A percentile compares a stretch with the other conserved stretches of the same genome.
phyloP scores from a whole-genome alignment of 1,284 basidiomycete genomes.

The Hymenochaete sp. region DNA sequence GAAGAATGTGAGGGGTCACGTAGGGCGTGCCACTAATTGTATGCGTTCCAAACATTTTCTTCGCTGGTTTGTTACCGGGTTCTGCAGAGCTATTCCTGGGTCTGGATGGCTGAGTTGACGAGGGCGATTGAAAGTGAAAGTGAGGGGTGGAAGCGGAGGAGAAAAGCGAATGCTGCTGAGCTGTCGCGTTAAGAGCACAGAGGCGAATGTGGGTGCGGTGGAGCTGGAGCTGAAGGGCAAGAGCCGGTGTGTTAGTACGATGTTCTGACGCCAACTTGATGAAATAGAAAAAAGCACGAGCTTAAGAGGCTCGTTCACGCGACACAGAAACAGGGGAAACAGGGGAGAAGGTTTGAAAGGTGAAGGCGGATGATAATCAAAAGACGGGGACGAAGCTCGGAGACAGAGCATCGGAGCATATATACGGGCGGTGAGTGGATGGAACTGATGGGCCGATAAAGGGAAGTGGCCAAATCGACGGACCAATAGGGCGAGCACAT shows the following conservation, averaged over 20 bases:
- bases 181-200: conserved; percentile 14
- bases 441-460: background rate
- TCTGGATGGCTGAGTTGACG: background rate
- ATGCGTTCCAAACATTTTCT: conserved; percentile 13
- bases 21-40: conserved; percentile 46
- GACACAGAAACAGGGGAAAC: background rate
- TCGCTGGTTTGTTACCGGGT: too few relatives aligned
- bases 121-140: background rate
- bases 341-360: background rate
- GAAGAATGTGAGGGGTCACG: conserved; percentile 77
- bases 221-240: conserved; percentile 15
- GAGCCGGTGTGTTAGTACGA: conserved; percentile 11
- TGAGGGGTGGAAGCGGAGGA: conserved; percentile 2
- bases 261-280: too few relatives aligned
- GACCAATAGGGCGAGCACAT: background rate
- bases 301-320: conserved; percentile 6
- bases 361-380: background rate
- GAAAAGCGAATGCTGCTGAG: conserved; percentile 14
- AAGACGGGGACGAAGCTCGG: too few relatives aligned
- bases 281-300: conserved; percentile 1
- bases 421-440: conserved; percentile 6
- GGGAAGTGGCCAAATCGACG: background rate
- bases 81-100: conserved; percentile 1
- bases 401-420: conserved; percentile 5
- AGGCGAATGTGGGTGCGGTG: conserved; percentile 17